Base-by-base conservation (phyloP, 139 green algal genomes). In the Tetraselmis chui region DNA sequence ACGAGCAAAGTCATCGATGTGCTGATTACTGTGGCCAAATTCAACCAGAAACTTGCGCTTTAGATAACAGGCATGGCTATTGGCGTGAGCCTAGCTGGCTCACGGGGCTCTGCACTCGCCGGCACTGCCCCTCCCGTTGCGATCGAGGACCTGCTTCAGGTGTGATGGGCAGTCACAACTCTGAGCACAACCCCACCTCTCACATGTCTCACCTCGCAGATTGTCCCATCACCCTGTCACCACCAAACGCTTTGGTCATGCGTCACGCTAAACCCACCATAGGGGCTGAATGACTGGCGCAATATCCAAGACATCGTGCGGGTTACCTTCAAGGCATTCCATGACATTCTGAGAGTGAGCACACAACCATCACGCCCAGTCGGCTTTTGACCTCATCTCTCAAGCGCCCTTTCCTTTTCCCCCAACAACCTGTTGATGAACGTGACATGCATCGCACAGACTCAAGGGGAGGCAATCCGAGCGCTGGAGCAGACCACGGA, bases 241-340 rank as follows among this genome's bases (percentile, higher is more conserved):
- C n/a, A n/a, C n/a, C n/a, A n/a, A n/a, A n/a, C n/a, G n/a, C n/a
- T n/a, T n/a, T n/a, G n/a, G n/a, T n/a, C n/a, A n/a, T n/a, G n/a
- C n/a, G n/a, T n/a, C n/a, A n/a, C n/a, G n/a, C n/a, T n/a, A n/a
- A n/a, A n/a, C n/a, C 45, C 11, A 18, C 45, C 45, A 18, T 18
- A 84, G 45, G 86, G 86, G 0, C 74, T 87, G 28, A 88, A 88
- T 23, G 84, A 90, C n/a, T 90, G 86, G 86, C 76, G 86, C 11
- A 90, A 90, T 30, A 90, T 90, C 31, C 86, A 90, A 84, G 78
- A 79, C 75, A 84, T 91, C 31, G 88, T 91, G 22, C 76, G 86
- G 0, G 59, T 90, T 22, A 91, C 86, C 1, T 89, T 91, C 80
- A 89, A 89, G 79, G 85, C 87, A 0, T 92, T 91, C 77, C 85